Evolutionary conservation across 148 eudicot species (phyloP).

Genomic region (Cornus controversa): DNA sequence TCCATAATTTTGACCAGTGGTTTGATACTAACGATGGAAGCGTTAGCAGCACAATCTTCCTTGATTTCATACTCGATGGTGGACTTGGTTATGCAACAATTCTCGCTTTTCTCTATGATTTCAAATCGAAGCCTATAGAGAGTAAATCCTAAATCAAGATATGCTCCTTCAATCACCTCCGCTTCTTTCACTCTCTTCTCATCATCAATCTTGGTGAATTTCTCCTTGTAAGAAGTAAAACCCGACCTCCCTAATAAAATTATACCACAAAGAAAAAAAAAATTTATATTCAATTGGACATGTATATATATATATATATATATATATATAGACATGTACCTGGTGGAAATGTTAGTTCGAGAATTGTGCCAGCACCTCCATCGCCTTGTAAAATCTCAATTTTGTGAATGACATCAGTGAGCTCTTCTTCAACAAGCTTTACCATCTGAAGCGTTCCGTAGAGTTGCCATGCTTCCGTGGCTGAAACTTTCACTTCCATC

Average conservation of each 20-base stretch:
- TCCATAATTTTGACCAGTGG: conserved; percentile 32
- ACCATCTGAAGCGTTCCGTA: conserved; percentile 15
- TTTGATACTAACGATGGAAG: conserved; percentile 33
- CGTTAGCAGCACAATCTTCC: conserved; percentile 38
- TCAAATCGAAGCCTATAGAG: conserved; percentile 39
- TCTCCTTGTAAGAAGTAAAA: conserved; percentile 45
- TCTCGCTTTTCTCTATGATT: conserved; percentile 31
- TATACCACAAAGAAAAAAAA: too few species aligned
- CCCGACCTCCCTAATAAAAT: too few species aligned
- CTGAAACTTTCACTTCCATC: conserved; percentile 13
- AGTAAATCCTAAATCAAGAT: conserved; percentile 45
- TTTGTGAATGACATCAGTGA: background rate
- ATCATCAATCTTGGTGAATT: conserved; percentile 43
- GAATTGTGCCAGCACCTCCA: conserved; percentile 20
- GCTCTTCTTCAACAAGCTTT: conserved; percentile 8
- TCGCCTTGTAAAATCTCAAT: conserved; percentile 21
- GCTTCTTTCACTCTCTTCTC: conserved; percentile 48
- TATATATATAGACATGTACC: background rate
- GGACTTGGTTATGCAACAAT: conserved; percentile 35
- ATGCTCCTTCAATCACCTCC: conserved; percentile 57
- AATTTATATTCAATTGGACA: too few species aligned
- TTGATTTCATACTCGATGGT: conserved; percentile 52
- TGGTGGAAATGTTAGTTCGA: conserved; percentile 13
- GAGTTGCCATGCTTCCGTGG: conserved; percentile 21
- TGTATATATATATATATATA: background rate